A percentile compares a stretch with the other conserved stretches of the same genome.
These are phyloP conservation scores for Linum tenue DNA, from an alignment of 345 rosid genomes.

Conservation along the genomic window DNA sequence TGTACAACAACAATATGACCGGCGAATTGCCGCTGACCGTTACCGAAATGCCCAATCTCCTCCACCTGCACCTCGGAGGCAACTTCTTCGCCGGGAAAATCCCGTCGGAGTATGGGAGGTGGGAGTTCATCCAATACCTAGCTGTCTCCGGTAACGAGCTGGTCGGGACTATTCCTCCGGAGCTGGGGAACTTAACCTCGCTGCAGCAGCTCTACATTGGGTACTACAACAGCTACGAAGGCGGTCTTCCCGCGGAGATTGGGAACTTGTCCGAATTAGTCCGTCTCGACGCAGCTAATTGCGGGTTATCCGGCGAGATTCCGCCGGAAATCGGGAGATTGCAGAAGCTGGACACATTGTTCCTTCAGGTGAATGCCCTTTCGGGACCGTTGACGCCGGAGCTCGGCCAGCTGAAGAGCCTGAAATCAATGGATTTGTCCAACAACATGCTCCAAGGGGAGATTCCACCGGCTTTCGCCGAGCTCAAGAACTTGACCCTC, in stretches of 20 bases:
- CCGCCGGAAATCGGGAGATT: constrained; percentile 3
- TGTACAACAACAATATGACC: constrained; percentile 19
- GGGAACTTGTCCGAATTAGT: constrained; percentile 16
- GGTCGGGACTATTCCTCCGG: constrained; percentile 33
- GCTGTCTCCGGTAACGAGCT: constrained; percentile 34
- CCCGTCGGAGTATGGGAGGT: constrained; percentile 42
- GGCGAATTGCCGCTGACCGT: constrained; percentile 34
- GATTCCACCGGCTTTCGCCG: not conserved
- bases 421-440: constrained; percentile 2
- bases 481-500: constrained; percentile 3
- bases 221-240: constrained; percentile 31
- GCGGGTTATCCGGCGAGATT: not conserved
- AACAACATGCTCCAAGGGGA: not conserved
- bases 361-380: not conserved
- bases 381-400: not conserved
- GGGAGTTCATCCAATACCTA: constrained; percentile 16
- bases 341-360: constrained; percentile 4
- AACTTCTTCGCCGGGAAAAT: constrained; percentile 35
- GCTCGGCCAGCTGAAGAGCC: constrained; percentile 1
- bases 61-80: constrained; percentile 32
- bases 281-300: constrained; percentile 2
- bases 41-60: constrained; percentile 36
- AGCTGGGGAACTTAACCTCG: constrained; percentile 24
- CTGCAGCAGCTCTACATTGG: constrained; percentile 30
- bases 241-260: constrained; percentile 27